These are phyloP conservation scores for Citropsis articulata DNA, from an alignment of 345 rosid genomes.

Conservation along the genomic window DNA sequence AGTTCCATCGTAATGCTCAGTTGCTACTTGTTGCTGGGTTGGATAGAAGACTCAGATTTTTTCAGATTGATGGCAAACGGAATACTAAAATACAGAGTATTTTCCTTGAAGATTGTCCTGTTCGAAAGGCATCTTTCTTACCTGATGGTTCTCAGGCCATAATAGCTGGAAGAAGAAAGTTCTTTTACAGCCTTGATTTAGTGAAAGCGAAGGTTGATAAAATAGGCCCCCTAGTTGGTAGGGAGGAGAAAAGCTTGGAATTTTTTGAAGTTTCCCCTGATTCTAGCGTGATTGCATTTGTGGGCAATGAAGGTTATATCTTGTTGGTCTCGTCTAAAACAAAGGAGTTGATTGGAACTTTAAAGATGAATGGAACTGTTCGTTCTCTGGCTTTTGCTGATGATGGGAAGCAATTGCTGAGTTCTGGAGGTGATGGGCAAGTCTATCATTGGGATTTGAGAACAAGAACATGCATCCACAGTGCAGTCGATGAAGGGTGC, in stretches of 20 bases:
- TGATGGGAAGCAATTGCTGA: slow-evolving; percentile 65
- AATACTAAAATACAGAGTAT: slow-evolving; percentile 85
- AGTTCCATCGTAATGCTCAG: slow-evolving; percentile 88
- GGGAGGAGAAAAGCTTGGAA: slow-evolving; percentile 98
- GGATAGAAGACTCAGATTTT: slow-evolving; percentile 68
- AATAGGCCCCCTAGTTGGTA: slow-evolving; percentile 86
- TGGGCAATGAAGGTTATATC: slow-evolving; percentile 86
- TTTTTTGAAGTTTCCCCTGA: slow-evolving; percentile 81
- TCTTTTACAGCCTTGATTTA: slow-evolving; percentile 86
- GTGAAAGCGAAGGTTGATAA: slow-evolving; percentile 76
- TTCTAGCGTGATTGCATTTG: slow-evolving; percentile 72
- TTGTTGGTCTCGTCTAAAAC: slow-evolving; percentile 80
- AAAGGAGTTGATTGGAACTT: slow-evolving; percentile 74
- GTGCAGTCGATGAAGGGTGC: slow-evolving; percentile 87
- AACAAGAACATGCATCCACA: slow-evolving; percentile 72
- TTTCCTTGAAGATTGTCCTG: slow-evolving; percentile 81
- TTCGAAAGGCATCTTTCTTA: slow-evolving; percentile 72
- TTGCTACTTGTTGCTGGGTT: slow-evolving; percentile 78
- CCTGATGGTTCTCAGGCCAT: slow-evolving; percentile 93
- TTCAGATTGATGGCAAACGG: slow-evolving; percentile 91
- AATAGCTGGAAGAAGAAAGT: slow-evolving; percentile 87
- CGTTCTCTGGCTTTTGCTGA: slow-evolving; percentile 72
- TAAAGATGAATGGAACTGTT: slow-evolving; percentile 91
- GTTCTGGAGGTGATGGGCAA: slow-evolving; percentile 91
- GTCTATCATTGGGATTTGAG: slow-evolving; percentile 92